A percentile compares a stretch with the other conserved stretches of the same genome.
Conservation (phyloP, 169 alveolate genomes). For the Eimeria praecox region DNA sequence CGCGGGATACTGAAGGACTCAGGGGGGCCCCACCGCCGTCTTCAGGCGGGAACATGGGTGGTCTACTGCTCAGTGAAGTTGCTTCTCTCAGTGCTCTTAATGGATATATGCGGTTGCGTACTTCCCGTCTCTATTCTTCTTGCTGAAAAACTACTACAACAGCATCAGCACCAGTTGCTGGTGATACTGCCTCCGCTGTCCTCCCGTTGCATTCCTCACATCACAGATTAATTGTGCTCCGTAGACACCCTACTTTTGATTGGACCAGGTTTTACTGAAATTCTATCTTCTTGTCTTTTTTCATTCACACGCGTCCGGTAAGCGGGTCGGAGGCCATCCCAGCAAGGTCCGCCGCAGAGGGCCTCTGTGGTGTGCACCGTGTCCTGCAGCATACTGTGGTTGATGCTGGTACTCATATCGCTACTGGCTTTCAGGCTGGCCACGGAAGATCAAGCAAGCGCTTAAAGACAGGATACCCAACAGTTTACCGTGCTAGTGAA, state of each 20-base stretch:
- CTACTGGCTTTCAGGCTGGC: background rate
- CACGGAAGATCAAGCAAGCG: background rate
- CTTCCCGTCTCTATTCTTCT: background rate
- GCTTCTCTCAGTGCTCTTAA: background rate
- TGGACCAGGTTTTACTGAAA: background rate
- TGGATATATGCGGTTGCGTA: background rate
- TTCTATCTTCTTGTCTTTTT: background rate
- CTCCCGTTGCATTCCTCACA: background rate
- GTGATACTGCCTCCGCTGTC: background rate
- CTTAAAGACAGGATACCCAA: background rate
- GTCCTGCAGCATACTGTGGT: background rate
- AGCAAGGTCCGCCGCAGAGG: no score
- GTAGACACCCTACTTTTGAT: background rate
- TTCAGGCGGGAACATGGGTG: background rate
- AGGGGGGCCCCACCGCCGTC: slow-evolving; percentile 29
- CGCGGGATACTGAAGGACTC: background rate
- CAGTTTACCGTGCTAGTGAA: background rate
- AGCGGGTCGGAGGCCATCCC: no score
- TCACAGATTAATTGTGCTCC: background rate
- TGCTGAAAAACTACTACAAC: background rate
- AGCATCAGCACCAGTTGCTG: background rate
- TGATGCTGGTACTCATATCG: background rate
- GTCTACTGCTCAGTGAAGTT: background rate
- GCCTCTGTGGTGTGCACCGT: background rate
- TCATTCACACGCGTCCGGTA: background rate